Conservation (phyloP, 306 rosid genomes). For the Cajanus cajan region DNA sequence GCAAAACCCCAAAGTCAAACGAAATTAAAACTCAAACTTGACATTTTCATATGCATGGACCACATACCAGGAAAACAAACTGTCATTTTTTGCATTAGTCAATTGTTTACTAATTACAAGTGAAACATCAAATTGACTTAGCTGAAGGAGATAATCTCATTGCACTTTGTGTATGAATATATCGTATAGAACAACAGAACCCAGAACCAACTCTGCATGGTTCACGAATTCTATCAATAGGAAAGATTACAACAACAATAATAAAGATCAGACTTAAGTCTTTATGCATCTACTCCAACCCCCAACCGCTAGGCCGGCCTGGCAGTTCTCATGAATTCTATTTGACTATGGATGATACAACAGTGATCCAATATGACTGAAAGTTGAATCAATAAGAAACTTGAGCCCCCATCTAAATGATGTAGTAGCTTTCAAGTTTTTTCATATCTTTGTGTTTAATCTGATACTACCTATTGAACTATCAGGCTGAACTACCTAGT, state of each 20-base stretch:
- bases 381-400: background rate
- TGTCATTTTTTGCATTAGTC: background rate
- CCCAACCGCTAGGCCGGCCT: too few species aligned
- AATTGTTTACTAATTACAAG: background rate
- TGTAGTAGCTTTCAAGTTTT: background rate
- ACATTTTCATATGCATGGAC: conserved; percentile 12
- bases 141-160: conserved; percentile 1
- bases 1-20: conserved; percentile 38
- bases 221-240: background rate
- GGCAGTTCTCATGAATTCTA: background rate
- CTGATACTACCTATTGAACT: background rate
- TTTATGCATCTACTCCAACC: too few species aligned
- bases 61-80: background rate
- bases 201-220: background rate
- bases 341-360: conserved; percentile 7
- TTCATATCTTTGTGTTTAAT: background rate
- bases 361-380: background rate
- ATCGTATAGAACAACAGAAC: background rate
- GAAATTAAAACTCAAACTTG: conserved; percentile 38
- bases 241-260: too few species aligned
- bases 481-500: background rate
- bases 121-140: background rate
- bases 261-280: too few species aligned
- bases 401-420: conserved; percentile 14
- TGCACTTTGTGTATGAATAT: background rate